phyloP scores from a whole-genome alignment of 2,329 filamentous ascomycete genomes.

The Verruconis gallopava region DNA sequence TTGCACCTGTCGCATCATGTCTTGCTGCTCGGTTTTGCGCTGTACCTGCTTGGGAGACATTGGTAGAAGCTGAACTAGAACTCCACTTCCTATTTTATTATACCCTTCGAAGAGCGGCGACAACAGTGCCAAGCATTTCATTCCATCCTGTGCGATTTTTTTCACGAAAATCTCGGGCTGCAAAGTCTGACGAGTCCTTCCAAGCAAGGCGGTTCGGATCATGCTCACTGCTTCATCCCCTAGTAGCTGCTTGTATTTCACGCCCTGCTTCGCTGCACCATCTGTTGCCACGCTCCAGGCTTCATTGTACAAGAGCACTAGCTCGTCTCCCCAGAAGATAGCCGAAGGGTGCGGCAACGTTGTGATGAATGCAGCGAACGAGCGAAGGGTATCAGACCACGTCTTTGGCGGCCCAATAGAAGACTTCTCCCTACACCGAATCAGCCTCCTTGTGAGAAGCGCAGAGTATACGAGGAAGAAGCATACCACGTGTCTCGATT shows the following conservation, averaged over 20 bases:
- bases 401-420: background rate
- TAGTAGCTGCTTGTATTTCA: conserved; percentile 19
- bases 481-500: conserved; percentile 1
- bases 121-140: background rate
- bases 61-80: conserved; percentile 7
- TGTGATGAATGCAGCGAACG: conserved; percentile 20
- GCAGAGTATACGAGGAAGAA: background rate
- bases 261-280: conserved; percentile 19
- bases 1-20: background rate
- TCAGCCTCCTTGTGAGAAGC: background rate
- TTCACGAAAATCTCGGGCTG: background rate
- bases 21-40: background rate
- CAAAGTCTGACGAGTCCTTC: conserved; percentile 11
- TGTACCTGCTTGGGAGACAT: background rate
- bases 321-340: conserved; percentile 7
- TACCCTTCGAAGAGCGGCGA: conserved; percentile 3
- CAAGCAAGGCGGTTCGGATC: conserved; percentile 20
- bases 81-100: conserved; percentile 1
- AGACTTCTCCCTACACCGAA: conserved; percentile 1
- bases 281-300: conserved; percentile 27
- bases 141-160: background rate
- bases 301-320: conserved; percentile 10
- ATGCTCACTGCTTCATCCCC: conserved; percentile 22
- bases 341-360: conserved; percentile 18
- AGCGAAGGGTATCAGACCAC: conserved; percentile 12